Conservation (phyloP, 2,329 filamentous ascomycete species). For the Aspergillus neotritici region DNA sequence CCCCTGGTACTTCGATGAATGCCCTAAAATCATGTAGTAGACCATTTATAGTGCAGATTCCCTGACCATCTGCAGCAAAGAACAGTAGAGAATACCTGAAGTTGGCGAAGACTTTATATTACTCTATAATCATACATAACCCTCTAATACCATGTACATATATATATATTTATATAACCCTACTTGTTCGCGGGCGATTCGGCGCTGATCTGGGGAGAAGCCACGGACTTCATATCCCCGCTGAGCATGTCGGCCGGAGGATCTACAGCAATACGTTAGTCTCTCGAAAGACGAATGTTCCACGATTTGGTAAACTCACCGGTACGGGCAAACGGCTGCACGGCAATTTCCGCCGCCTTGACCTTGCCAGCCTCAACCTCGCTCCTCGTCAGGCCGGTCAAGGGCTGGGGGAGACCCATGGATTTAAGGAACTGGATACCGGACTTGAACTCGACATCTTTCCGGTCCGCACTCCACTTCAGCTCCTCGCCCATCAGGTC, state of each 20-base stretch:
- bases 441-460: slow-evolving; percentile 76
- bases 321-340: slow-evolving; percentile 37
- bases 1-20: no score
- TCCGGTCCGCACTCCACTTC: slow-evolving; percentile 66
- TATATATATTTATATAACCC: slow-evolving; percentile 18
- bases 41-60: no score
- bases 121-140: no score
- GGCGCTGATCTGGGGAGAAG: slow-evolving; percentile 33
- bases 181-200: slow-evolving; percentile 49
- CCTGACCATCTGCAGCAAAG: no score
- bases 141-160: background rate
- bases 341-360: slow-evolving; percentile 38
- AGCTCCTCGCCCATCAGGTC: slow-evolving; percentile 85
- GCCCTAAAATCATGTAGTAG: no score
- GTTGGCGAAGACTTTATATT: no score
- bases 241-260: slow-evolving; percentile 33
- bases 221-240: slow-evolving; percentile 32
- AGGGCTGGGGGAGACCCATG: slow-evolving; percentile 58
- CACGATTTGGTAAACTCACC: slow-evolving; percentile 27
- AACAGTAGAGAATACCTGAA: no score
- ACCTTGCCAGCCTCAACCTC: slow-evolving; percentile 55
- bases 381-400: slow-evolving; percentile 50
- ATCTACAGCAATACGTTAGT: slow-evolving; percentile 5
- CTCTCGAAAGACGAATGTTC: background rate
- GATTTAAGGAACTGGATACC: slow-evolving; percentile 53